phyloP scores from a whole-genome alignment of 2,329 filamentous ascomycete genomes.

The Decorospora gaudefroyi region DNA sequence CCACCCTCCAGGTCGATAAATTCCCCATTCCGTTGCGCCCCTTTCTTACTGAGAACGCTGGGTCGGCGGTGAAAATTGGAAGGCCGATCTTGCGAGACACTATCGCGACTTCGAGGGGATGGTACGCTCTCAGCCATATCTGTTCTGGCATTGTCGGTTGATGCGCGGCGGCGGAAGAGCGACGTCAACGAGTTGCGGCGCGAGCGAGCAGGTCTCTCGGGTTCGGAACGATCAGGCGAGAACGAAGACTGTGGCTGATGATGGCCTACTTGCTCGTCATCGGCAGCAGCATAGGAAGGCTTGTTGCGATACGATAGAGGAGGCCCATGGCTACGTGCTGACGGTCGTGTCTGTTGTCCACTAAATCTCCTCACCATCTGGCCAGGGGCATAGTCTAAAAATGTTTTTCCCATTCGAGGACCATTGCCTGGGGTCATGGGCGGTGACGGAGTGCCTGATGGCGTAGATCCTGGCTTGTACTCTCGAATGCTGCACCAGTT shows the following conservation, averaged over 20 bases:
- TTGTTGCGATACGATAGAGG: slow-evolving; percentile 48
- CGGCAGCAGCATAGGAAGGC: slow-evolving; percentile 40
- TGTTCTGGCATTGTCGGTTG: slow-evolving; percentile 35
- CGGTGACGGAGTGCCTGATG: slow-evolving; percentile 64
- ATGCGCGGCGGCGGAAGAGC: slow-evolving; percentile 42
- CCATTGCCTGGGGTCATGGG: slow-evolving; percentile 36
- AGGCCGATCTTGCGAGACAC: slow-evolving; percentile 37
- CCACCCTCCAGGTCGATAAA: slow-evolving; percentile 77
- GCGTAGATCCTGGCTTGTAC: slow-evolving; percentile 77
- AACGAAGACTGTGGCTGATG: slow-evolving; percentile 42
- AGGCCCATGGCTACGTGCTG: slow-evolving; percentile 38
- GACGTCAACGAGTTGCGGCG: slow-evolving; percentile 43
- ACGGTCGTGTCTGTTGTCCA: slow-evolving; percentile 31
- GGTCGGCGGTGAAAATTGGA: slow-evolving; percentile 53
- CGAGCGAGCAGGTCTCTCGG: slow-evolving; percentile 34
- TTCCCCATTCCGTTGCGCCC: slow-evolving; percentile 39
- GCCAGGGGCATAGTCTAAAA: slow-evolving; percentile 47
- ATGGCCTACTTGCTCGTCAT: slow-evolving; percentile 33
- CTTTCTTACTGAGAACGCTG: slow-evolving; percentile 50
- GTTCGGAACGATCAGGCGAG: slow-evolving; percentile 41
- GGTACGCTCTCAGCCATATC: slow-evolving; percentile 35
- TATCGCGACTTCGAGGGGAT: slow-evolving; percentile 20
- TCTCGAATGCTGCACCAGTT: slow-evolving; percentile 95
- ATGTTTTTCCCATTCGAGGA: slow-evolving; percentile 31
- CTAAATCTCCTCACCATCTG: slow-evolving; percentile 52